phyloP scores from a whole-genome alignment of 768 basidiomycete species.

The Suillus weaverae region DNA sequence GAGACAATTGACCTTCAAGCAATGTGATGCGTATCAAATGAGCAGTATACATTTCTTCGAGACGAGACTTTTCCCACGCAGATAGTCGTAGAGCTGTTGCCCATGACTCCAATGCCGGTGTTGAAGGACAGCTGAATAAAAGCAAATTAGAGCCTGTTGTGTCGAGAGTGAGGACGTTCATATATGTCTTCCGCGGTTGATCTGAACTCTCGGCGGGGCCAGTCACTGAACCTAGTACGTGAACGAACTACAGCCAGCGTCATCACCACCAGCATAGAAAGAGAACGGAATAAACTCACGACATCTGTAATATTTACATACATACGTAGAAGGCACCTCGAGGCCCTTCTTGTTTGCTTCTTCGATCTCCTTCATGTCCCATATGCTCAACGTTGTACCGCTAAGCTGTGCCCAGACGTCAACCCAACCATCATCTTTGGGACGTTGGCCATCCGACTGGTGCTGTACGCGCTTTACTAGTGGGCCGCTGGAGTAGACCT shows the following conservation, averaged over 20 bases:
- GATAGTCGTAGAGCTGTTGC: slow-evolving; percentile 86
- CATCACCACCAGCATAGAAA: slow-evolving; percentile 12
- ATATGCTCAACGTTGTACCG: slow-evolving; percentile 85
- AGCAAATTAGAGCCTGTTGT: slow-evolving; percentile 91
- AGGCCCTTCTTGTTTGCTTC: slow-evolving; percentile 77
- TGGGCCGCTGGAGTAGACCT: slow-evolving; percentile 85
- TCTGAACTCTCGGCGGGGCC: slow-evolving; percentile 54
- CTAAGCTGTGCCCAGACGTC: slow-evolving; percentile 90
- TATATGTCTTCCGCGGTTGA: slow-evolving; percentile 56
- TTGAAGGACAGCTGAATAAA: slow-evolving; percentile 81
- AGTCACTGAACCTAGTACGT: slow-evolving; percentile 75
- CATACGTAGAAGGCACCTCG: slow-evolving; percentile 84
- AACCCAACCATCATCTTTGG: slow-evolving; percentile 78
- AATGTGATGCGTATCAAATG: slow-evolving; percentile 85
- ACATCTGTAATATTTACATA: slow-evolving; percentile 86
- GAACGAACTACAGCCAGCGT: slow-evolving; percentile 56
- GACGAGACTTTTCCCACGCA: slow-evolving; percentile 91
- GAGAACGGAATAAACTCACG: slow-evolving; percentile 47
- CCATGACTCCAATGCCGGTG: slow-evolving; percentile 79
- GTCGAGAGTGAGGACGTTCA: slow-evolving; percentile 86
- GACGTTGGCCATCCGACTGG: slow-evolving; percentile 71
- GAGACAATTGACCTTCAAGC: slow-evolving; percentile 38
- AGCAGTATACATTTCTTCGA: slow-evolving; percentile 97
- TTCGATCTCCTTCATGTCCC: slow-evolving; percentile 89
- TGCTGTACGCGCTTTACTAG: slow-evolving; percentile 75